Conservation (phyloP, 73 alveolate genomes). For the Paraurostyla sp. region DNA sequence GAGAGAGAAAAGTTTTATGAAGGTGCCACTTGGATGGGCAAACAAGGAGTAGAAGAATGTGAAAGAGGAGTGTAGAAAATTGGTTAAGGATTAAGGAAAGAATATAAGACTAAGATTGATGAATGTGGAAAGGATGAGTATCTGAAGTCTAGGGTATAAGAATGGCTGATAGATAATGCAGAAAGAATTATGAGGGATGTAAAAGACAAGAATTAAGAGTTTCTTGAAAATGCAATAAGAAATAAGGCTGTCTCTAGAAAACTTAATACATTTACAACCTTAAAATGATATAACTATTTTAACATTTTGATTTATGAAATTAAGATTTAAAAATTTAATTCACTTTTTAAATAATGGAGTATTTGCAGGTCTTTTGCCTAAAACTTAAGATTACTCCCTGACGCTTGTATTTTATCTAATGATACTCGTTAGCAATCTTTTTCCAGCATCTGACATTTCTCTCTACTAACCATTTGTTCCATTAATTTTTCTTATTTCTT, state of each 20-base stretch:
- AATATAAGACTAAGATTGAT: not conserved
- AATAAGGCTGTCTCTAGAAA: not conserved
- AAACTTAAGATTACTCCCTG: not conserved
- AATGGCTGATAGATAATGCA: constrained; percentile 15
- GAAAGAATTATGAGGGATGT: constrained; percentile 3
- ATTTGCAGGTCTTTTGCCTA: not conserved
- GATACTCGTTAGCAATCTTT: not conserved
- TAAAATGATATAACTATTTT: not conserved
- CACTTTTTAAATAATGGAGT: constrained; percentile 19
- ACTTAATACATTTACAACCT: not conserved
- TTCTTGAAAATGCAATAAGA: constrained; percentile 34
- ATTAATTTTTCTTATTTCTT: not conserved
- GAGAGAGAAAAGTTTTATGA: constrained; percentile 57
- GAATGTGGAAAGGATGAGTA: constrained; percentile 39
- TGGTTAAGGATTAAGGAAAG: not conserved
- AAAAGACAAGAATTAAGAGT: not conserved
- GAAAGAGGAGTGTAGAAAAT: constrained; percentile 1
- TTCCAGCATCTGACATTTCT: constrained; percentile 3
- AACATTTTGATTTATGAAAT: constrained; percentile 8
- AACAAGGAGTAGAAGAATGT: constrained; percentile 22
- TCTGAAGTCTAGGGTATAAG: not conserved
- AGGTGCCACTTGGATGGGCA: constrained; percentile 61
- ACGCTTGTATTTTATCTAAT: not conserved
- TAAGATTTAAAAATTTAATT: not conserved
- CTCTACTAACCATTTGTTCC: not conserved